Percentiles rank a stretch among this genome's conserved stretches.
These are phyloP conservation scores for Scutellaria barbata DNA, from an alignment of 257 asterid genomes.

Conservation along the genomic window DNA sequence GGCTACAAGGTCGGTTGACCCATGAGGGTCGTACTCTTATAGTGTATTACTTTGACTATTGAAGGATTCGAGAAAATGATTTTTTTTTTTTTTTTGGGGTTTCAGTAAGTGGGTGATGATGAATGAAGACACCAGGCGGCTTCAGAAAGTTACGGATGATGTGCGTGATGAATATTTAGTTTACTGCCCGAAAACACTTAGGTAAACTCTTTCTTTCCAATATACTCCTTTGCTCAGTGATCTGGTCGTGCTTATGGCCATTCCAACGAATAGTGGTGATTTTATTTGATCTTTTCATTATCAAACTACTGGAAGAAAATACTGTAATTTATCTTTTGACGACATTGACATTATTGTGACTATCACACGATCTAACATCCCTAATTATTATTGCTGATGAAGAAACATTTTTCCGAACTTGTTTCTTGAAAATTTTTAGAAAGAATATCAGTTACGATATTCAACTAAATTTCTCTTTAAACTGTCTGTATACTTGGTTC, in stretches of 20 bases:
- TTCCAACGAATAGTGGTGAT: background rate
- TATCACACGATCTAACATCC: background rate
- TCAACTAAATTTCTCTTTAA: background rate
- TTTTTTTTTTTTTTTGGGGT: background rate
- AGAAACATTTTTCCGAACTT: background rate
- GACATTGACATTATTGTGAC: background rate
- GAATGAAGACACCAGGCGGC: conserved; percentile 91
- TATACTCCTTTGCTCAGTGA: conserved; percentile 9
- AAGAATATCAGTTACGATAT: conserved; percentile 11
- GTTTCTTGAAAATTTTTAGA: background rate
- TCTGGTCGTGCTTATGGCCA: too few relatives aligned
- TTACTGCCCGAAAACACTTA: conserved; percentile 73
- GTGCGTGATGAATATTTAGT: conserved; percentile 77
- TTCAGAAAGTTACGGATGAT: conserved; percentile 91
- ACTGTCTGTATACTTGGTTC: background rate
- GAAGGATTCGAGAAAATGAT: background rate
- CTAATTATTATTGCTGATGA: background rate
- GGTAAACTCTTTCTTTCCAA: conserved; percentile 49
- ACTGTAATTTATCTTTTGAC: background rate
- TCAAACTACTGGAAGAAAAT: background rate
- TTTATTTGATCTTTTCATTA: background rate
- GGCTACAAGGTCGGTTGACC: conserved; percentile 74
- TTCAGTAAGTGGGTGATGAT: conserved; percentile 99
- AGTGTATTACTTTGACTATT: conserved; percentile 8
- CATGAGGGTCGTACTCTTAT: background rate